Evolutionary conservation across 345 rosid species (phyloP), one percentile per base, ranked within the genome.

Genomic region (Diplotaxis tenuifolia): DNA sequence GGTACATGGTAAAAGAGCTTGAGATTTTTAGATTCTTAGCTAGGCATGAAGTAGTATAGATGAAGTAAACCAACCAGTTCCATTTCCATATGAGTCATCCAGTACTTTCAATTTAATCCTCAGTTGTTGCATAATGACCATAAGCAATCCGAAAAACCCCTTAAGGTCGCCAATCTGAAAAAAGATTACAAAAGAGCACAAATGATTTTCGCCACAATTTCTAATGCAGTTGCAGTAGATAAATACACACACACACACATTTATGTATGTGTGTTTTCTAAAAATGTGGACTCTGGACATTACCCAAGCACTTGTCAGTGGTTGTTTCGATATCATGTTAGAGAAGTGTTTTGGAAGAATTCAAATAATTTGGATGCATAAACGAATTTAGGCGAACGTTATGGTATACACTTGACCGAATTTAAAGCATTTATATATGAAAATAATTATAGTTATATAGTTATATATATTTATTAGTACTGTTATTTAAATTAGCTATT

Each of bases 111-210:
- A 49, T 71, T 86, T 94, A 52, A 77, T 77, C 83, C 97, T 84
- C 59, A 91, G 81, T 62, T 80, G 80, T 72, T 82, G 87, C 78
- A 88, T 76, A 81, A 77, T 65, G 65, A 84, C 87, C 96, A 85
- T 91, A 72, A 94, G 75, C 65, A 91, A 79, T 47, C 98, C 98
- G 78, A 91, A 88, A 12, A 87, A 60, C 32, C 98, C 97, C 79
- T 87, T 94, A 54, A 91, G 79, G 78, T 94, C 98, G 69, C 98
- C 98, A 60, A 91, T 40, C 97, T 91, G 79, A 69, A 81, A 47
- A 66, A 67, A n/a, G n/a, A 55, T 54, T 9, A 55, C 38, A 65
- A 15, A 67, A 0, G 12, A 60, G 58, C 14, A 50, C 23, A 52
- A 52, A 52, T 20, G 60, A 63, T 69, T 20, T 10, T 18, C 52